Percentiles rank a stretch among this genome's conserved stretches.
Evolutionary conservation across 1,139 yeast species (phyloP).

Genomic region (Geotrichum aggregatum): DNA sequence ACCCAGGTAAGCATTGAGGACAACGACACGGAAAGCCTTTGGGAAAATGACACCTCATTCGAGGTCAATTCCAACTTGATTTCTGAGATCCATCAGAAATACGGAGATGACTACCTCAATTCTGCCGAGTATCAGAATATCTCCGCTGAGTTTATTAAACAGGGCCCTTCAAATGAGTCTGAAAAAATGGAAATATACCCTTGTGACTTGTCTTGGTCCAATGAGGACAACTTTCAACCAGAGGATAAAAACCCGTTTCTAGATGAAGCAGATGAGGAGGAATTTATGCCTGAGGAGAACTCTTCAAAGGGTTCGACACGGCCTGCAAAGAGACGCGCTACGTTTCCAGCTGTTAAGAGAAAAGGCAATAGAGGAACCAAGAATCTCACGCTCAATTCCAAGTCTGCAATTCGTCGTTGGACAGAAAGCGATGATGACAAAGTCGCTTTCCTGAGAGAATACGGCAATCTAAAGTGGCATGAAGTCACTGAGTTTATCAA

Average conservation of each 20-base stretch:
- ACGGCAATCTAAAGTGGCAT: conserved; percentile 40
- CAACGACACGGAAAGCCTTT: not conserved
- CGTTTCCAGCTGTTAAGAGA: not conserved
- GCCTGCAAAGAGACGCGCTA: not conserved
- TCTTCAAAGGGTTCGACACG: not conserved
- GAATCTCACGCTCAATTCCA: not conserved
- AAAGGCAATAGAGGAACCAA: not conserved
- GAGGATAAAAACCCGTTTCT: not conserved
- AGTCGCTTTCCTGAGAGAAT: conserved; percentile 41
- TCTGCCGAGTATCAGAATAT: not conserved
- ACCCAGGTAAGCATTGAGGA: not conserved
- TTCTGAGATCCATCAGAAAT: conserved; percentile 8
- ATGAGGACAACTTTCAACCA: not conserved
- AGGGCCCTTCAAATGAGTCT: not conserved
- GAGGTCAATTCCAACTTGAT: conserved; percentile 8
- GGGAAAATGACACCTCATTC: conserved; percentile 8
- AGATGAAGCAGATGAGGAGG: not conserved
- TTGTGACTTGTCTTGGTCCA: not conserved
- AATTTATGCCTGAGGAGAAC: not conserved
- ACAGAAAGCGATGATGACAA: conserved; percentile 41
- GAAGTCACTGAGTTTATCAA: conserved; percentile 38
- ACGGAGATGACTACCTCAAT: conserved; percentile 8
- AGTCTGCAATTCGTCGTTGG: conserved; percentile 30
- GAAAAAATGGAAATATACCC: not conserved
- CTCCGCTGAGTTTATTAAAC: not conserved